Evolutionary conservation across 108 stramenopile genomes (phyloP), one percentile per base, ranked within the genome.

Genomic region (Pseudonitzschia pungens): DNA sequence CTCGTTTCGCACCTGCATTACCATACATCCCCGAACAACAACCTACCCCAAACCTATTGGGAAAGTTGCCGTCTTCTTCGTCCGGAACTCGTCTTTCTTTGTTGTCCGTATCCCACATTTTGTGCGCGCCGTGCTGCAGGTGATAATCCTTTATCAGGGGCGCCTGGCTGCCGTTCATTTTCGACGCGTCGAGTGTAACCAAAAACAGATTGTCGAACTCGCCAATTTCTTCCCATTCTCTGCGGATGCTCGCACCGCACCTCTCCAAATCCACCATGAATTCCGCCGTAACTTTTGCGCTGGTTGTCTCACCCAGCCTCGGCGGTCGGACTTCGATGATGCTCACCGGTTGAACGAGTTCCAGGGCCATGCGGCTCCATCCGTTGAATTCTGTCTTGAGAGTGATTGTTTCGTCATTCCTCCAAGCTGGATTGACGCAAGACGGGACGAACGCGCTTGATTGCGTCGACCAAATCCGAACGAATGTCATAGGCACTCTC

Each of bases 401-500:
- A 27, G 70, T 41, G 0, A 68, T 70, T 53, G 72, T 82, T 21
- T 82, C 80, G 40, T 77, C 72, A n/a, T 21, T 77, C 70, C 51
- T 77, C 77, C 16, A 77, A 45, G 32, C 51, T 78, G 48, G 74
- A 44, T 52, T 82, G 72, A 56, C 83, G 77, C 58, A 82, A 68
- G 0, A 87, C 72, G 15, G 93, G 93, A 21, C 78, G 81, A 52
- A 86, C 79, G 18, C 96, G 86, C 45, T 83, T 82, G 22, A 99
- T 78, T 0, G 93, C 95, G 74, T 97, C 89, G 8, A 94, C 87
- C 52, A 99, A 68, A 72, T 98, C 98, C 2, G 80, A 81, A 33
- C 98, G 82, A 65, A 99, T 97, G 70, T 96, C 96, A 67, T 97
- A 96, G 0, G 98, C 96, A 48, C 82, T 87, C 79, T 97, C 97